Evolutionary conservation across 495 filamentous ascomycete genomes (phyloP).

Genomic region (Neurospora tetraspora): DNA sequence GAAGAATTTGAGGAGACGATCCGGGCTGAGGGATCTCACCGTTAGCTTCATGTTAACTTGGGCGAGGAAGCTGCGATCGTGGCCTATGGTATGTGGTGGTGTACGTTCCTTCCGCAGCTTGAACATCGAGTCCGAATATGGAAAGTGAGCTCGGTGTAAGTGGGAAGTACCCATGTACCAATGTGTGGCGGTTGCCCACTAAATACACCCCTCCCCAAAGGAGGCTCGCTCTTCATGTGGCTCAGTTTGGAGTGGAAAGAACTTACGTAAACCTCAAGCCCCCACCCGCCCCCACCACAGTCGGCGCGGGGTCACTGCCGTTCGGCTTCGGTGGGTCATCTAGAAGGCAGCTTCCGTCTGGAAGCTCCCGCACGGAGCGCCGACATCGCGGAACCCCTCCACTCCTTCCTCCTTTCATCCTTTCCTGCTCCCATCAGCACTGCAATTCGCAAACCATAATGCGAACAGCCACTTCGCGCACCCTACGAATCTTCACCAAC

Average conservation of each 20-base stretch:
- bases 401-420: not conserved
- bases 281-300: not conserved
- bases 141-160: not conserved
- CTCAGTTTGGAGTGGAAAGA: not conserved
- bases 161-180: not conserved
- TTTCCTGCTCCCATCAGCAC: not conserved
- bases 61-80: not conserved
- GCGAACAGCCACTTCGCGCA: not conserved
- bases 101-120: not conserved
- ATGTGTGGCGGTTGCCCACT: not conserved
- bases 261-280: not conserved
- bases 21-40: not conserved
- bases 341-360: not conserved
- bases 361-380: not conserved
- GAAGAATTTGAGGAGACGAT: not conserved
- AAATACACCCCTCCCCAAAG: not conserved
- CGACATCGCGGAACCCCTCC: not conserved
- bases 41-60: not conserved
- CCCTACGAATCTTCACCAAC: not conserved
- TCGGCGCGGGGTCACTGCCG: not conserved
- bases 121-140: not conserved
- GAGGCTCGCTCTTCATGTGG: not conserved
- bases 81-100: not conserved
- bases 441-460: not conserved
- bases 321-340: not conserved